Base-by-base conservation (phyloP, 2,329 filamentous ascomycete species). In the Fusarium sp. region DNA sequence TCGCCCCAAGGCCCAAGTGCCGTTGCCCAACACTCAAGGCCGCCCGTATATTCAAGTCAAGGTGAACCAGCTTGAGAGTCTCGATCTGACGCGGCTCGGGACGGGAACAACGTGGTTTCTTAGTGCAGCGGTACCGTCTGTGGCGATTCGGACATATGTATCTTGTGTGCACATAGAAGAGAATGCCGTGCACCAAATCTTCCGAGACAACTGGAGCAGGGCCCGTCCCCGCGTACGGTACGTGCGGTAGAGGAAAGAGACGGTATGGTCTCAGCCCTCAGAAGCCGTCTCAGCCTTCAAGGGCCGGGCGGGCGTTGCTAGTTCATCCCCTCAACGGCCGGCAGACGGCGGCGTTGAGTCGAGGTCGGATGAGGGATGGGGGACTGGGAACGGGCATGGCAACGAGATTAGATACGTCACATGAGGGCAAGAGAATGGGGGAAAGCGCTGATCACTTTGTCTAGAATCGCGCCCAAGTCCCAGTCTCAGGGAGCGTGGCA, bases 381-480 rank as follows among this genome's bases (percentile, higher is more conserved):
- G 50, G 39, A 60, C 56, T 54, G 68, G 32, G 45, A 35, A 35
- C 54, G 54, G 54, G 43, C 32, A 57, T 23, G 20, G n/a, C 56
- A 41, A 63, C 39, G 56, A 69, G 58, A 70, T 73, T 63, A 64
- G 56, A 59, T 69, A 71, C 65, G 71, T 78, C 76, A 77, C 76
- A 75, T 78, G 76, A 57, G 48, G 25, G 52, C 25, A 64, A 48
- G 52, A 66, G 57, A 61, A 64, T 70, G 59, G 56, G 56, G 27
- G 43, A 60, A 45, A 41, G 35, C 43, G 77, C 62, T 73, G 75
- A 78, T 78, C 77, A 65, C 50, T 71, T 64, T 58, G 67, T 74
- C 67, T 69, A 70, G 76, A 77, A 75, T 66, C 59, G 9, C 23
- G 27, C 32, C 48, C 18, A 27, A 30, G 48, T 52, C 48, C 48